Conservation (phyloP, 108 stramenopile genomes). For the Pseudonitzschia multiseries region DNA sequence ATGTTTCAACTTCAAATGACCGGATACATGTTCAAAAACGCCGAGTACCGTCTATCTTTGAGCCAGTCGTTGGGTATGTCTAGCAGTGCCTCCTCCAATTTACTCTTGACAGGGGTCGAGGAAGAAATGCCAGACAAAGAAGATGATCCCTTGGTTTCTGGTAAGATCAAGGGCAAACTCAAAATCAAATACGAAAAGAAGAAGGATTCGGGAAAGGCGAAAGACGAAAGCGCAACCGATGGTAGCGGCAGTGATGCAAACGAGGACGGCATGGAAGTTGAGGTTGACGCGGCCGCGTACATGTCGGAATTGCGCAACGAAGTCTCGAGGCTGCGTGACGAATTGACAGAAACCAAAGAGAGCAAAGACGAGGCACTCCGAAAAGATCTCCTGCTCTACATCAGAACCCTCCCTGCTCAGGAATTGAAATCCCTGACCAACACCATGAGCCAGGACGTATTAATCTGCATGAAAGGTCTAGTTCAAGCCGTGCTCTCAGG, state of each 20-base stretch:
- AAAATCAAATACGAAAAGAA: conserved; percentile 55
- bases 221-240: conserved; percentile 21
- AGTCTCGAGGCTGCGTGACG: conserved; percentile 68
- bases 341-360: conserved; percentile 57
- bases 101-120: conserved; percentile 32
- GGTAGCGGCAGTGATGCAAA: neutral
- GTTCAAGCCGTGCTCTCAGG: conserved; percentile 80
- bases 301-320: conserved; percentile 87
- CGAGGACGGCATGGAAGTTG: conserved; percentile 60
- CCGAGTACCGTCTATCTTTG: conserved; percentile 86
- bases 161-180: conserved; percentile 67
- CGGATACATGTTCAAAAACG: conserved; percentile 98
- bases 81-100: conserved; percentile 12
- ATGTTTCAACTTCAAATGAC: conserved; percentile 98
- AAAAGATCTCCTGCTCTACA: conserved; percentile 90
- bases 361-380: conserved; percentile 78
- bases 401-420: conserved; percentile 83
- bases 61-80: conserved; percentile 60
- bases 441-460: conserved; percentile 88
- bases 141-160: conserved; percentile 37
- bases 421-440: conserved; percentile 78
- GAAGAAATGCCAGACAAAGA: conserved; percentile 29
- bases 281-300: conserved; percentile 92
- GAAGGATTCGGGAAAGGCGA: conserved; percentile 1
- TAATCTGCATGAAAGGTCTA: conserved; percentile 93